These are phyloP conservation scores for Lecanoromycetidae sp. DNA, from an alignment of 2,329 filamentous ascomycete species.

Conservation along the genomic window DNA sequence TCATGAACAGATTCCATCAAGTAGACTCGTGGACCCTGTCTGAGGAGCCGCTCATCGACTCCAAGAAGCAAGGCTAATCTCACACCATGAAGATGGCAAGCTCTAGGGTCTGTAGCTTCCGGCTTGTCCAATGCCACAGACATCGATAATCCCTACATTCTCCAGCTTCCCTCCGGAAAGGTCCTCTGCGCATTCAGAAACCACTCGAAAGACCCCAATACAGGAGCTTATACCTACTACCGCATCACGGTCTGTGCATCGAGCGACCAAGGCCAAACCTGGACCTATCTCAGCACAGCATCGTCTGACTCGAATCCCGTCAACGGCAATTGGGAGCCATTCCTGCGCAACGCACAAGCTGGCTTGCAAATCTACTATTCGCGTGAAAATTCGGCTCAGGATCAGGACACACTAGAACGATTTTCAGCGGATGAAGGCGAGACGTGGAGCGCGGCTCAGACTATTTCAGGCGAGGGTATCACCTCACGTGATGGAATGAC, in stretches of 20 bases:
- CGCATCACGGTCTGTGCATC: slow-evolving; percentile 34
- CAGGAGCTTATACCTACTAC: slow-evolving; percentile 23
- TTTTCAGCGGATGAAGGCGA: slow-evolving; percentile 28
- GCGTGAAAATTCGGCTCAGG: slow-evolving; percentile 27
- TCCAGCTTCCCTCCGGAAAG: slow-evolving; percentile 25
- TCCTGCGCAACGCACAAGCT: slow-evolving; percentile 29
- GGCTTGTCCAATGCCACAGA: slow-evolving; percentile 20
- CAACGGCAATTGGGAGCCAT: slow-evolving; percentile 36
- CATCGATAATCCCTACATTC: slow-evolving; percentile 25
- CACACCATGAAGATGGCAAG: no score
- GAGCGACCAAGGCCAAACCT: slow-evolving; percentile 30
- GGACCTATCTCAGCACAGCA: slow-evolving; percentile 25
- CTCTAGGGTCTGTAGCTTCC: slow-evolving; percentile 17
- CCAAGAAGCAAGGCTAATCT: no score
- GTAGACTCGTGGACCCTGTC: no score
- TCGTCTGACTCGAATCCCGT: slow-evolving; percentile 18
- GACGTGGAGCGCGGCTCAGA: slow-evolving; percentile 27
- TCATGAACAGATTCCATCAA: no score
- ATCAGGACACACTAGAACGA: slow-evolving; percentile 35
- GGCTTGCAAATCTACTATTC: slow-evolving; percentile 36
- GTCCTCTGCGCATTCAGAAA: slow-evolving; percentile 27
- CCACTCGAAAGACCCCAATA: slow-evolving; percentile 22
- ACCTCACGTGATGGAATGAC: slow-evolving; percentile 36
- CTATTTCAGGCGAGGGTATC: slow-evolving; percentile 28
- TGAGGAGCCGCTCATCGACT: no score